Evolutionary conservation across 352 stramenopile species (phyloP), one percentile per base, ranked within the genome.

Genomic region (Albugo laibachii): DNA sequence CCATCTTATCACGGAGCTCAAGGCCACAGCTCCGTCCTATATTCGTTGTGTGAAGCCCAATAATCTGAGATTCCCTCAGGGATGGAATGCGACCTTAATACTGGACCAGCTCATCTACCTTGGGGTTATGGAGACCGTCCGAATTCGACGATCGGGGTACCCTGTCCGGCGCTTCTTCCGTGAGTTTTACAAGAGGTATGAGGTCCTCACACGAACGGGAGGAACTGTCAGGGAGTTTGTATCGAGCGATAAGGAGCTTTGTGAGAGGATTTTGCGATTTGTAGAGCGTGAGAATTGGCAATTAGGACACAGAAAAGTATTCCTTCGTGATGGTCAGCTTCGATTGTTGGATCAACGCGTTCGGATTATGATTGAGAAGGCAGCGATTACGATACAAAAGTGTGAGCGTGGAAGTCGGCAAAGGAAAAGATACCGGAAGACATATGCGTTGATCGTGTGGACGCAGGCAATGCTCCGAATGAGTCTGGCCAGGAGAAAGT

Each of bases 31-130:
- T 3, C 77, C 83, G n/a, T 87, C 75, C 8, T 95, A 93, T 51
- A 82, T 95, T 36, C 84, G 84, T 5, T 95, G 83, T 46, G 80
- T 95, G 15, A 94, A 95, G 63, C 84, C 84, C 0, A 95, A 95
- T 61, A 93, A 94, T 54, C 48, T 89, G 35, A 77, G 73, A 5
- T 91, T 86, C 51, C 82, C 71, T 1, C 69, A 81, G 49, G 76
- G 74, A 45, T 95, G 73, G 78, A 93, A 93, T 38, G 75, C 80
- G 5, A 62, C 72, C 27, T 45, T 93, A 38, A 93, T 91, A 49
- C 50, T 93, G 38, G 89, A 93, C 43, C 80, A 93, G 53, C 60
- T 93, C 5, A 91, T 89, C 27, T 91, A 91, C 48, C 61, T 93
- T 14, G 80, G 80, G 50, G 80, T 93, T 15, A 89, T 93, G 77